Evolutionary conservation across 345 rosid species (phyloP), one percentile per base, ranked within the genome.

Genomic region (Populus davidiana): DNA sequence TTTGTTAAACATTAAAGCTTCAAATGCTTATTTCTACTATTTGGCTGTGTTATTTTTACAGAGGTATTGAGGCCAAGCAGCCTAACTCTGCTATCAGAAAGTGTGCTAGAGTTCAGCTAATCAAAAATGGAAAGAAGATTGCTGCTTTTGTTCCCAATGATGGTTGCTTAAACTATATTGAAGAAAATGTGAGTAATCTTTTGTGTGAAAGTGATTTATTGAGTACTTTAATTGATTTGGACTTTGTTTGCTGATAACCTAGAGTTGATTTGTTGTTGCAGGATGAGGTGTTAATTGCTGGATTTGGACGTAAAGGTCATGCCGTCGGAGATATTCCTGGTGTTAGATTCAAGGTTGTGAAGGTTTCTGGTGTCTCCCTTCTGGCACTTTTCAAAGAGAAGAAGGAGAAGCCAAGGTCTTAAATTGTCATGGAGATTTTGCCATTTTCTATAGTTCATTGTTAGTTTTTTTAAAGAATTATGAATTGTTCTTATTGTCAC

Each of bases 21-120:
- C n/a, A 21, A 21, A 50, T 71, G 23, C 72, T 67, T 52, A 65
- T 16, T 65, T 49, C 27, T 27, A 18, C 39, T 9, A n/a, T 31
- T 6, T 65, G n/a, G 5, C 14, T 13, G 2, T 31, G 11, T 16
- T 25, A 25, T 49, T 85, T 71, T 78, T 79, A 79, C 91, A 93
- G 98, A 21, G 98, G 99, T 80, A 92, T 92, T 85, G 96, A 93
- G 80, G 99, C 98, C 64, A 95, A 96, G 91, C 98, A 96, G 91
- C 99, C 99, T 2, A 96, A 94, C 87, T 94, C 99, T 83, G 99
- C 98, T 49, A 96, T 96, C 81, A 85, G 98, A 73, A 96, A 96
- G 56, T 96, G 99, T 89, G 98, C 98, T 54, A 86, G 98, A 75
- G 99, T 96, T 71, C 99, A 96, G 79, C 84, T 93, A 35, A 96